Evolutionary conservation across 306 rosid genomes (phyloP).

Genomic region (Ziziphus jujuba): DNA sequence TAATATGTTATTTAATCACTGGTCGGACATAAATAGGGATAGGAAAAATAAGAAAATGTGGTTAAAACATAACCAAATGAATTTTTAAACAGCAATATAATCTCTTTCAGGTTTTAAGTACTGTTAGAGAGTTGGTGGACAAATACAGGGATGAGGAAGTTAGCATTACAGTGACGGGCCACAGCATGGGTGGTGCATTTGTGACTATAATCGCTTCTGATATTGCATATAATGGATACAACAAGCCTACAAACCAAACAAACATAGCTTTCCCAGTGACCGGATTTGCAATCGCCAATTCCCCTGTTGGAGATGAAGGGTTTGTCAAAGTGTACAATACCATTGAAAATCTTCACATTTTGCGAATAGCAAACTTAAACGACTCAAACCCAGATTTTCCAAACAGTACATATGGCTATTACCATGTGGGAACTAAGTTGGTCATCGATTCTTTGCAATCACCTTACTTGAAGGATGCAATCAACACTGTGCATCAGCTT

Average conservation of each 20-base stretch:
- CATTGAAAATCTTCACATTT: conserved; percentile 7
- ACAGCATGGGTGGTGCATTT: no score
- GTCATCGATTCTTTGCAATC: not conserved
- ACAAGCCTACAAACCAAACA: not conserved
- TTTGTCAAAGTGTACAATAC: not conserved
- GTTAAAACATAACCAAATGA: no score
- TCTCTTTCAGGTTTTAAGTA: not conserved
- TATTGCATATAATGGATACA: conserved; percentile 10
- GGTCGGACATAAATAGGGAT: no score
- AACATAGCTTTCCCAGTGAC: conserved; percentile 13
- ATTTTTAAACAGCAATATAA: no score
- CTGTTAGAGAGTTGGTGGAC: not conserved
- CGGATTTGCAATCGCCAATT: conserved; percentile 1
- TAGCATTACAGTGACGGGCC: conserved; percentile 19
- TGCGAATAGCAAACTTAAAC: conserved; percentile 5
- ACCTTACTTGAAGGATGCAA: not conserved
- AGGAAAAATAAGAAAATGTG: no score
- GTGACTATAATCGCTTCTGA: conserved; percentile 9
- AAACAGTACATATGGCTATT: not conserved
- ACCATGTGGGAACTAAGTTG: conserved; percentile 6
- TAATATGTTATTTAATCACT: no score
- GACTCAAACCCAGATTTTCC: not conserved
- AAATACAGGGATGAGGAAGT: conserved; percentile 13
- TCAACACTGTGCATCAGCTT: not conserved
- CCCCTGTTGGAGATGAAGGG: conserved; percentile 17